phyloP scores from a whole-genome alignment of 208 protist species.

The Strigomonas culicis region DNA sequence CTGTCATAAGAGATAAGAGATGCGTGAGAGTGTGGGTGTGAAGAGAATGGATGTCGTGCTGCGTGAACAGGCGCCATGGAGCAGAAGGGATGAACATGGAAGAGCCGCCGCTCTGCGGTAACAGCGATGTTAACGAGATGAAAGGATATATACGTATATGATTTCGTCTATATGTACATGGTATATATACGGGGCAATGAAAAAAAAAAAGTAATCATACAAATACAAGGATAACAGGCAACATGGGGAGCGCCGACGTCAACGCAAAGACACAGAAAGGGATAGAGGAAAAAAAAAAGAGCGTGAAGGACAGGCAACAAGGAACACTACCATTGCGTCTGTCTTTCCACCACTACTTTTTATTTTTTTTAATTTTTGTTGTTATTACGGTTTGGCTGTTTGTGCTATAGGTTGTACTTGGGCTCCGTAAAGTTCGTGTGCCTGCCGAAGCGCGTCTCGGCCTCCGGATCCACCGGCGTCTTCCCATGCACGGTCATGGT shows the following conservation, averaged over 20 bases:
- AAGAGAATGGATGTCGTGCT: no score
- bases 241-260: neutral
- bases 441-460: conserved; percentile 60
- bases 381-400: neutral
- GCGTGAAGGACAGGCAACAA: conserved; percentile 9
- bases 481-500: conserved; percentile 88
- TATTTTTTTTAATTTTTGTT: neutral
- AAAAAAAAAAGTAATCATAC: neutral
- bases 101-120: no score
- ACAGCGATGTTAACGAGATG: neutral
- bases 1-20: neutral
- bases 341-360: neutral
- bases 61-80: neutral
- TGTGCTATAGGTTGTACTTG: conserved; percentile 46
- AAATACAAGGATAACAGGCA: conserved; percentile 1
- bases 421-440: conserved; percentile 81
- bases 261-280: neutral
- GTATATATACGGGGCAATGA: no score
- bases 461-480: conserved; percentile 56
- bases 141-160: neutral
- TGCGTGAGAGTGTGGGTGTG: neutral
- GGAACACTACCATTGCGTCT: neutral
- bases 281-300: conserved; percentile 7
- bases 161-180: no score
- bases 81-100: neutral